Evolutionary conservation across 345 rosid species (phyloP), one percentile per base, ranked within the genome.

Genomic region (Dovyalis caffra): DNA sequence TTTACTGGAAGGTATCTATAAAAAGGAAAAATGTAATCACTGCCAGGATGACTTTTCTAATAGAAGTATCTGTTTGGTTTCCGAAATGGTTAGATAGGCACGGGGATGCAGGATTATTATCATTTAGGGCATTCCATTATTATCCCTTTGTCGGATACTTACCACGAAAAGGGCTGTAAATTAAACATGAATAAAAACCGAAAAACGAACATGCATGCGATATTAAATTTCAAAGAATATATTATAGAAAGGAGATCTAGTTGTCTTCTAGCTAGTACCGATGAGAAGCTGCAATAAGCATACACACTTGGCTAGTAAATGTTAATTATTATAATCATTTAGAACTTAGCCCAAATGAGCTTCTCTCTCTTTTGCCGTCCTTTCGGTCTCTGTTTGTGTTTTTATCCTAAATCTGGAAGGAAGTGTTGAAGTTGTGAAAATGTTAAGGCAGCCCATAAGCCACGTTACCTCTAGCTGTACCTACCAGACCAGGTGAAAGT

Each of bases 51-150:
- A 68, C 15, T 35, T 77, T 70, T 69, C 66, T 62, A 9, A n/a
- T 9, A 23, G 35, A 65, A 47, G 80, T 1, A 32, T 25, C 62
- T 77, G 83, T 37, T 72, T 67, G 70, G 77, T 64, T 45, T 47
- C 75, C 72, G 66, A 28, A 56, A 37, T 74, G 14, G 79, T 21
- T 20, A 0, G 65, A 16, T 6, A 40, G 76, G 76, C 72, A 76
- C 65, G 76, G 34, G 68, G 21, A 58, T 66, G 70, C 29, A 72
- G 60, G 81, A 40, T 77, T 67, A 25, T 74, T 68, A 37, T 74
- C 77, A 77, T 53, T 77, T 68, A 12, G 34, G 79, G 79, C 28
- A 77, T 63, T 64, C 70, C 37, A 80, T 83, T 77, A 70, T 83
- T 78, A 33, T 43, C 23, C 63, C 32, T 71, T 71, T 63, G 74